Percentiles rank a stretch among this genome's conserved stretches.
These are phyloP conservation scores for Metschnikowia hibisci DNA, from an alignment of 805 yeast species.

Conservation along the genomic window DNA sequence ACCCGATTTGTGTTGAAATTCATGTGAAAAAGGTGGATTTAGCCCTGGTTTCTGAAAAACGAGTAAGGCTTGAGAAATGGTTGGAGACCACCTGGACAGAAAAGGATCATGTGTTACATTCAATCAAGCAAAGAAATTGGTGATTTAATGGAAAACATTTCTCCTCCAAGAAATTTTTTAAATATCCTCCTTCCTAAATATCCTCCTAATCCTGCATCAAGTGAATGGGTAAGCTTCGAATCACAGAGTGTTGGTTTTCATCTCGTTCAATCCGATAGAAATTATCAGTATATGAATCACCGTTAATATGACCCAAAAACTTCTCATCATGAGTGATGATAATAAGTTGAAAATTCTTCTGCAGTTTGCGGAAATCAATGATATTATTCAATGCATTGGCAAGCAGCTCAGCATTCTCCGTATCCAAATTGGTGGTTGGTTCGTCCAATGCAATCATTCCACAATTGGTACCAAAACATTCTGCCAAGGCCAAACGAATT, in stretches of 20 bases:
- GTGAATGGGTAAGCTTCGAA: constrained; percentile 46
- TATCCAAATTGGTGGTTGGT: constrained; percentile 94
- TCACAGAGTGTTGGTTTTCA: constrained; percentile 74
- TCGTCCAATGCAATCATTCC: constrained; percentile 96
- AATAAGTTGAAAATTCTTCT: constrained; percentile 87
- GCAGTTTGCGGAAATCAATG: constrained; percentile 68
- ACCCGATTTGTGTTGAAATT: constrained; percentile 39
- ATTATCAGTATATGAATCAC: constrained; percentile 79
- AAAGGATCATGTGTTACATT: constrained; percentile 47
- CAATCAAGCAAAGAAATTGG: constrained; percentile 3
- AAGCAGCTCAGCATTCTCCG: constrained; percentile 80
- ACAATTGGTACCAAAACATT: constrained; percentile 91
- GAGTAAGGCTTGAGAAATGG: constrained; percentile 65
- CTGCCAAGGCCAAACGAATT: constrained; percentile 87
- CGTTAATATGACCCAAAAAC: constrained; percentile 80
- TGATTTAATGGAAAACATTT: too few species aligned
- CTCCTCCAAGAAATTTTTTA: too few species aligned
- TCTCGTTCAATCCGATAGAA: constrained; percentile 80
- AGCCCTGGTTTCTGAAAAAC: constrained; percentile 47
- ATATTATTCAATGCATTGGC: constrained; percentile 76
- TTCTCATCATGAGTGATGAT: constrained; percentile 97
- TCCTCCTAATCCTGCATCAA: constrained; percentile 37
- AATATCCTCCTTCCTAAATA: too few species aligned
- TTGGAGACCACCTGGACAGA: constrained; percentile 68
- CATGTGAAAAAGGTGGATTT: constrained; percentile 47